These are phyloP conservation scores for Cadophora sp. DNA, from an alignment of 2,329 filamentous ascomycete species.

Conservation along the genomic window DNA sequence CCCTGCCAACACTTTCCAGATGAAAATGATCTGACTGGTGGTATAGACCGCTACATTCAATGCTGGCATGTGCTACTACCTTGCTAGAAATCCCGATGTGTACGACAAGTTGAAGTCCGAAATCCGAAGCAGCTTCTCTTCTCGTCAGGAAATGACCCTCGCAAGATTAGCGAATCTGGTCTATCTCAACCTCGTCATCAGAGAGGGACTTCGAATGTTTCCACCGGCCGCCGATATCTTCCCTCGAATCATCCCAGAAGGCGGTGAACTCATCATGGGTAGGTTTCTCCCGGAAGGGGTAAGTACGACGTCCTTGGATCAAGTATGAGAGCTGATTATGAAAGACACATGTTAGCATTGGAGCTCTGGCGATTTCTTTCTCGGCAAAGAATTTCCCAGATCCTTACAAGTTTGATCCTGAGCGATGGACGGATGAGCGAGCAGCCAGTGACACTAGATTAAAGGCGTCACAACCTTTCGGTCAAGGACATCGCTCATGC, in stretches of 20 bases:
- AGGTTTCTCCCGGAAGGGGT: conserved; percentile 14
- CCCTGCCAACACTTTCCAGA: too few relatives aligned
- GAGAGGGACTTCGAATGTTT: conserved; percentile 15
- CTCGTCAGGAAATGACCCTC: conserved; percentile 3
- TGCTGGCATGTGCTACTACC: conserved; percentile 14
- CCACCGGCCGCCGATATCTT: conserved; percentile 16
- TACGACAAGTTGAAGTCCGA: background rate
- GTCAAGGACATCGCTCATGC: conserved; percentile 15
- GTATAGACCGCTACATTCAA: conserved; percentile 6
- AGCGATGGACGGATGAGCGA: conserved; percentile 7
- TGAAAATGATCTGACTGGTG: background rate
- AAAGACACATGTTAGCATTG: conserved; percentile 12
- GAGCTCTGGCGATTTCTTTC: background rate
- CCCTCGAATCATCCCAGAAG: conserved; percentile 12
- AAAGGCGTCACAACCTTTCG: conserved; percentile 13
- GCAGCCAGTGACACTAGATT: background rate
- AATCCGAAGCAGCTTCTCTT: background rate
- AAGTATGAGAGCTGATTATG: background rate
- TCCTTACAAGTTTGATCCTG: conserved; percentile 16
- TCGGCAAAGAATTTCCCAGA: conserved; percentile 4
- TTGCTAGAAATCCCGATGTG: background rate
- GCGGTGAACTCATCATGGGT: conserved; percentile 11
- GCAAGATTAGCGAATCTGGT: background rate
- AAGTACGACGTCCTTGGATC: background rate
- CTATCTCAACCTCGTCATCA: conserved; percentile 2